Evolutionary conservation across 352 stramenopile species (phyloP).

Genomic region (Globisporangium sylvaticum): DNA sequence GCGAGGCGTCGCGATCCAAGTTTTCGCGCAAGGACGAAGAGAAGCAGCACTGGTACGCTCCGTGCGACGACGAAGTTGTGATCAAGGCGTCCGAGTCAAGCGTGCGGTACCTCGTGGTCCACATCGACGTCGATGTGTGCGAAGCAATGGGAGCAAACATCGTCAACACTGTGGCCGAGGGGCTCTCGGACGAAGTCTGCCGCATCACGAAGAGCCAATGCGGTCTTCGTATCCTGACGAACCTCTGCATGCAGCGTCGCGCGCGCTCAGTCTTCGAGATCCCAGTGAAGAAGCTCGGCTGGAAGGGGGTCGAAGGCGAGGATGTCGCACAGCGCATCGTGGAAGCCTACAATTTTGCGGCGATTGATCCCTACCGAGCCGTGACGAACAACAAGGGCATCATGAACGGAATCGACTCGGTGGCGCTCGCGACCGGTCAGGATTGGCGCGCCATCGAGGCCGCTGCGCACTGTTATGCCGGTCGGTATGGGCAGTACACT

Average conservation of each 20-base stretch:
- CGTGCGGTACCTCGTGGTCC: slow-evolving; percentile 66
- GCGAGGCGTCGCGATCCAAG: slow-evolving; percentile 30
- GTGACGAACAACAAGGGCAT: slow-evolving; percentile 90
- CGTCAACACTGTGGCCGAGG: slow-evolving; percentile 86
- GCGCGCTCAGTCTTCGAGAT: slow-evolving; percentile 70
- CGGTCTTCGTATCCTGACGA: slow-evolving; percentile 87
- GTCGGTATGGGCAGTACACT: slow-evolving; percentile 72
- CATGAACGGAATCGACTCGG: slow-evolving; percentile 85
- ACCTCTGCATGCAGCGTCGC: slow-evolving; percentile 82
- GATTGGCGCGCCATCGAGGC: slow-evolving; percentile 85
- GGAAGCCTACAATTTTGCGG: slow-evolving; percentile 84
- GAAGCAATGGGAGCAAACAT: slow-evolving; percentile 89
- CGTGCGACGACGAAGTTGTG: slow-evolving; percentile 46
- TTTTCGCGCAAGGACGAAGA: slow-evolving; percentile 14
- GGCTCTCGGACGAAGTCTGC: slow-evolving; percentile 68
- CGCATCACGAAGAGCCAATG: slow-evolving; percentile 55
- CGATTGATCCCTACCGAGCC: slow-evolving; percentile 75
- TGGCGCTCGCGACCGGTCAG: slow-evolving; percentile 77
- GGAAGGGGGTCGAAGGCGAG: slow-evolving; percentile 75
- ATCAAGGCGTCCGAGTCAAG: slow-evolving; percentile 30
- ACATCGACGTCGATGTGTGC: slow-evolving; percentile 85
- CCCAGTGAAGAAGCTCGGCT: slow-evolving; percentile 65
- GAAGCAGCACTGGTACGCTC: slow-evolving; percentile 54
- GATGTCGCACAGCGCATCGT: slow-evolving; percentile 75
- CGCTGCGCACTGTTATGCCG: slow-evolving; percentile 78